These are phyloP conservation scores for Myriangium duriaei DNA, from an alignment of 2,329 filamentous ascomycete species.

Conservation along the genomic window DNA sequence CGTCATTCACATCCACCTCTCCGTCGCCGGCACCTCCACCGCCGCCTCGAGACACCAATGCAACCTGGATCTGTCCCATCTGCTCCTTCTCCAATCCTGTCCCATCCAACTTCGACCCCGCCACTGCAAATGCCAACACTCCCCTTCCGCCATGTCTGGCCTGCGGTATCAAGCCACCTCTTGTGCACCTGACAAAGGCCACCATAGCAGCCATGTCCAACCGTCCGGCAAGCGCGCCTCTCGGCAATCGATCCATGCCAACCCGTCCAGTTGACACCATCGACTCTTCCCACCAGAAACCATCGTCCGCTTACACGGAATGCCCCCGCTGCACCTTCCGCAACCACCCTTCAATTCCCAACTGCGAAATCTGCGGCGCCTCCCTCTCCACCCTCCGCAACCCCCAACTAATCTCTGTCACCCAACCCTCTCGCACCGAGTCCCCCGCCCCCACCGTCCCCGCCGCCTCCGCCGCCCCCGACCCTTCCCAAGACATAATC, in stretches of 20 bases:
- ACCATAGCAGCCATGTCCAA: slow-evolving; percentile 63
- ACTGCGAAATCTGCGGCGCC: slow-evolving; percentile 85
- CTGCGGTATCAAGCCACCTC: slow-evolving; percentile 83
- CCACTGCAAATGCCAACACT: slow-evolving; percentile 65
- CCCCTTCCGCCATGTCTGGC: slow-evolving; percentile 76
- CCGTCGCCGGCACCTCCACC: slow-evolving; percentile 37
- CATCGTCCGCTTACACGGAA: slow-evolving; percentile 1
- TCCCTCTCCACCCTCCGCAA: slow-evolving; percentile 39
- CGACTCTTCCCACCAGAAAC: too few species aligned
- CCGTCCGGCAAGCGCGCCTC: slow-evolving; percentile 23
- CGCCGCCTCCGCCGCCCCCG: slow-evolving; percentile 30
- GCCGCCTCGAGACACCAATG: slow-evolving; percentile 38
- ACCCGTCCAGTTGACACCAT: too few species aligned
- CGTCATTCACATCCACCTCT: slow-evolving; percentile 26
- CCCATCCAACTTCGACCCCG: slow-evolving; percentile 84
- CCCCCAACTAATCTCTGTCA: slow-evolving; percentile 26
- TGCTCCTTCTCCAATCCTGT: slow-evolving; percentile 91
- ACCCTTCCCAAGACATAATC: slow-evolving; percentile 59
- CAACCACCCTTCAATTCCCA: slow-evolving; percentile 75
- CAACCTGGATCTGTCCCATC: slow-evolving; percentile 92
- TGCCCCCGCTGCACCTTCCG: slow-evolving; percentile 89
- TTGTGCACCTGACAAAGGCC: slow-evolving; percentile 74
- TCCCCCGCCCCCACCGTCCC: slow-evolving; percentile 64
- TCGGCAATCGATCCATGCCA: neutral
- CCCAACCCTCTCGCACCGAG: slow-evolving; percentile 41